These are phyloP conservation scores for Globisporangium canariense DNA, from an alignment of 352 stramenopile species.

Conservation along the genomic window DNA sequence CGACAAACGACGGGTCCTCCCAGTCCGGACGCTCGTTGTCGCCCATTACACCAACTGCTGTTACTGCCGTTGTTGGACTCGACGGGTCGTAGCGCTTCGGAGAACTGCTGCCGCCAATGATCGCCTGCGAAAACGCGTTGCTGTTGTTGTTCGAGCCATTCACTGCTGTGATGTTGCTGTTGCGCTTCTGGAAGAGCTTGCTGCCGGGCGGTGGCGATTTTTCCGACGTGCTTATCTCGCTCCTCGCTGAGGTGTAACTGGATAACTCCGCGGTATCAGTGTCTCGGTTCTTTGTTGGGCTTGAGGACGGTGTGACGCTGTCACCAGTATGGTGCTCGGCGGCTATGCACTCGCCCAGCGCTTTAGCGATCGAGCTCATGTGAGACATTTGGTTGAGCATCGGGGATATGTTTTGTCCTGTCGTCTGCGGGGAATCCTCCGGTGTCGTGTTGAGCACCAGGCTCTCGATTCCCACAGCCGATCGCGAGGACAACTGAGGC, in stretches of 20 bases:
- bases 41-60: neutral
- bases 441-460: neutral
- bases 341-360: conserved; percentile 16
- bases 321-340: neutral
- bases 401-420: neutral
- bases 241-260: conserved; percentile 7
- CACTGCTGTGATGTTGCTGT: conserved; percentile 14
- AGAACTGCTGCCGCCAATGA: neutral
- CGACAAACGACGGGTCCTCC: neutral
- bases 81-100: neutral
- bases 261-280: conserved; percentile 8
- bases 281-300: neutral
- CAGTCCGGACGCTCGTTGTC: neutral
- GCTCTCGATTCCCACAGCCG: neutral
- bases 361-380: conserved; percentile 25
- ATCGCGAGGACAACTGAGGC: neutral
- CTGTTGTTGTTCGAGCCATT: conserved; percentile 3
- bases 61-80: neutral
- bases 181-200: conserved; percentile 14
- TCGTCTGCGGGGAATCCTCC: neutral
- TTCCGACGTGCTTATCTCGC: neutral
- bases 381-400: neutral
- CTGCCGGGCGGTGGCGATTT: neutral
- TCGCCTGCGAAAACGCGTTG: conserved; percentile 3
- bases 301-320: neutral